Conservation (phyloP, 768 basidiomycete genomes). For the Tulasnella sp. region DNA sequence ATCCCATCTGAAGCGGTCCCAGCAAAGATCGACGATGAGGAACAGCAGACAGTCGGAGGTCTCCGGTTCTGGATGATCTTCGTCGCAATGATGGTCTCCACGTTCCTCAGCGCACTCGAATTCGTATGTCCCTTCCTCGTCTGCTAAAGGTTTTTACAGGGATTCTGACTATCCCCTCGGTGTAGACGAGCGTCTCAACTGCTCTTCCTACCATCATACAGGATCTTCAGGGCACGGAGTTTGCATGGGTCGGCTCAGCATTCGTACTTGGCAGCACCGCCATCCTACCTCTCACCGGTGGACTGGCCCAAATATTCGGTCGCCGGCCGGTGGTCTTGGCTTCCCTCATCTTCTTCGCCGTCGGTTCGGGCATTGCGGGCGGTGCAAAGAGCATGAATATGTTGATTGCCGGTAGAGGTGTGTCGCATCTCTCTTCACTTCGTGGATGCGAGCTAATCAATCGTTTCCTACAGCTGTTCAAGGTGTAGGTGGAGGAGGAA, state of each 20-base stretch:
- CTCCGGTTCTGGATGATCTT: constrained; percentile 7
- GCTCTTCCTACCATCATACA: constrained; percentile 12
- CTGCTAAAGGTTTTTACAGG: neutral
- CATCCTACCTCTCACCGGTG: constrained; percentile 28
- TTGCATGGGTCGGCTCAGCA: constrained; percentile 17
- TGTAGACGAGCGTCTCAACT: constrained; percentile 11
- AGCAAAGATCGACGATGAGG: neutral
- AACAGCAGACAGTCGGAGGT: neutral
- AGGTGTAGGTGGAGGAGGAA: constrained; percentile 30
- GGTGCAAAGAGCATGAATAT: constrained; percentile 30
- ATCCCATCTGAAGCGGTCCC: neutral
- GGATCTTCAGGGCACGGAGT: constrained; percentile 5
- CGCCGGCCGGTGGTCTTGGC: constrained; percentile 25
- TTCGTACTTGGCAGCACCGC: constrained; percentile 31
- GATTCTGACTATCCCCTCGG: neutral
- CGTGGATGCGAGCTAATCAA: neutral
- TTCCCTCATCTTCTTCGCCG: constrained; percentile 25
- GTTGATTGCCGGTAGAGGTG: constrained; percentile 30
- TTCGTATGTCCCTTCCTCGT: neutral
- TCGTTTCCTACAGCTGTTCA: constrained; percentile 19
- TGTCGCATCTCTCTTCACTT: neutral
- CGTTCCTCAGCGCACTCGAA: constrained; percentile 8
- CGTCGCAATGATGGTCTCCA: neutral
- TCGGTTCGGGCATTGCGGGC: constrained; percentile 32
- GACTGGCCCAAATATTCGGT: constrained; percentile 28